Conservation (phyloP, 2,329 filamentous ascomycete genomes). For the Sporothrix variecibatus region DNA sequence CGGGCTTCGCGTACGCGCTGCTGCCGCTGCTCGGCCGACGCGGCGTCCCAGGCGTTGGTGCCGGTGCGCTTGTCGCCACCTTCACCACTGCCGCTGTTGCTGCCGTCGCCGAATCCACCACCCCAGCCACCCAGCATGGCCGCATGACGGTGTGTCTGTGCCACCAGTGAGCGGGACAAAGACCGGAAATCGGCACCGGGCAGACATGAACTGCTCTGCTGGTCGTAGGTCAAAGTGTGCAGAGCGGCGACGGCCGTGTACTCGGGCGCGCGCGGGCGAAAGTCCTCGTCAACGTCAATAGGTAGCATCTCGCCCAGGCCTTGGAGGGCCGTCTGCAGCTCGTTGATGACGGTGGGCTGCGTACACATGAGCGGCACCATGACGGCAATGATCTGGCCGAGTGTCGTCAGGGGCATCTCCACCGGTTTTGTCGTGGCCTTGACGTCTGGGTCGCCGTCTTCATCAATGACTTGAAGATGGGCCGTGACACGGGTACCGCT, state of each 20-base stretch:
- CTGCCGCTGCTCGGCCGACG: slow-evolving; percentile 13
- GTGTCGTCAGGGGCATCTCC: slow-evolving; percentile 15
- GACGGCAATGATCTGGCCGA: slow-evolving; percentile 24
- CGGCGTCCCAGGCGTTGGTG: slow-evolving; percentile 11
- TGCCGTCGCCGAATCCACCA: slow-evolving; percentile 9
- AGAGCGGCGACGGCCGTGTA: slow-evolving; percentile 21
- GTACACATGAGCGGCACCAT: slow-evolving; percentile 22
- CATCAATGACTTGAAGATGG: slow-evolving; percentile 8
- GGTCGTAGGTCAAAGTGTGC: slow-evolving; percentile 16
- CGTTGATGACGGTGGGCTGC: slow-evolving; percentile 19
- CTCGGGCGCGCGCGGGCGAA: slow-evolving; percentile 15
- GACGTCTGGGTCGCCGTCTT: not conserved
- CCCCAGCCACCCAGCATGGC: slow-evolving; percentile 17
- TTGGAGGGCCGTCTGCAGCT: slow-evolving; percentile 19
- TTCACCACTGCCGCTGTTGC: not conserved
- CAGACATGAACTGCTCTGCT: slow-evolving; percentile 18
- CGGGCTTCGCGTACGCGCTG: slow-evolving; percentile 17
- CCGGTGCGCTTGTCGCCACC: not conserved
- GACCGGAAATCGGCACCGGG: slow-evolving; percentile 20
- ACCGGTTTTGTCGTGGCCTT: not conserved
- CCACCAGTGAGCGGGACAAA: slow-evolving; percentile 19
- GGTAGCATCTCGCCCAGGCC: slow-evolving; percentile 23
- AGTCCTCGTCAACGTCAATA: slow-evolving; percentile 21
- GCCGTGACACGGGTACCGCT: slow-evolving; percentile 10
- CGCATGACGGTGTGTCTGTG: slow-evolving; percentile 21